A percentile compares a stretch with the other conserved stretches of the same genome.
Conservation (phyloP, 2,329 filamentous ascomycete genomes). For the Hypoxylon sp. region DNA sequence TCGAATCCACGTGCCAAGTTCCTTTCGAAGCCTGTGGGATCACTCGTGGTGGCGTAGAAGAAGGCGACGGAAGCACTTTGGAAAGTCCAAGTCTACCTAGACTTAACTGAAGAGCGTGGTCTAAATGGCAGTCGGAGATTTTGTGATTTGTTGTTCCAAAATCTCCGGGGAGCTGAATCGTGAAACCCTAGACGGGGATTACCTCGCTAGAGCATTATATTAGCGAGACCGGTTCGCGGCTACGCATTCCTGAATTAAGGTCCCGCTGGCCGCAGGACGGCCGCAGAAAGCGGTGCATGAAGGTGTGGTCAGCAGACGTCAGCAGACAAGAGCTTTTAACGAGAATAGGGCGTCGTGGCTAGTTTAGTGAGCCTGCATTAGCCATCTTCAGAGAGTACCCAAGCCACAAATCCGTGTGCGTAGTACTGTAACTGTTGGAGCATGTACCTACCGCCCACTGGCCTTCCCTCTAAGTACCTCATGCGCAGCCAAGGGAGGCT, state of each 20-base stretch:
- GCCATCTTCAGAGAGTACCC: slow-evolving; percentile 12
- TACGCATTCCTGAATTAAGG: slow-evolving; percentile 34
- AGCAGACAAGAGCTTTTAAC: slow-evolving; percentile 27
- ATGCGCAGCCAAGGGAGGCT: slow-evolving; percentile 9
- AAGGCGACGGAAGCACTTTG: slow-evolving; percentile 31
- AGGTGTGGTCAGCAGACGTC: slow-evolving; percentile 46
- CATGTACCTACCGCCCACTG: slow-evolving; percentile 8
- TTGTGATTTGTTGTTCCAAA: slow-evolving; percentile 41
- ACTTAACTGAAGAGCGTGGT: slow-evolving; percentile 22
- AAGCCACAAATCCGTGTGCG: slow-evolving; percentile 34
- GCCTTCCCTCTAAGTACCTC: neutral
- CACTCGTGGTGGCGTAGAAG: slow-evolving; percentile 17
- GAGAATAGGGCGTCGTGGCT: slow-evolving; percentile 31
- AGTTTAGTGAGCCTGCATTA: slow-evolving; percentile 23
- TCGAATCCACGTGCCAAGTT: slow-evolving; percentile 29
- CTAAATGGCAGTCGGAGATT: slow-evolving; percentile 33
- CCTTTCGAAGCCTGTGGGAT: slow-evolving; percentile 13
- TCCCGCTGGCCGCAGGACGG: slow-evolving; percentile 46
- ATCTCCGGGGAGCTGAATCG: slow-evolving; percentile 33
- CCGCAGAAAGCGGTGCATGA: slow-evolving; percentile 47
- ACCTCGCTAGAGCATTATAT: slow-evolving; percentile 30
- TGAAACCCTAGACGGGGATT: slow-evolving; percentile 37
- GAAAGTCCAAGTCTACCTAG: slow-evolving; percentile 25
- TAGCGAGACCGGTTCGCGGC: slow-evolving; percentile 33
- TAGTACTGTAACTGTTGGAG: slow-evolving; percentile 19